Base-by-base conservation (phyloP, 2,329 filamentous ascomycete species). In the Colletotrichum kahawae region DNA sequence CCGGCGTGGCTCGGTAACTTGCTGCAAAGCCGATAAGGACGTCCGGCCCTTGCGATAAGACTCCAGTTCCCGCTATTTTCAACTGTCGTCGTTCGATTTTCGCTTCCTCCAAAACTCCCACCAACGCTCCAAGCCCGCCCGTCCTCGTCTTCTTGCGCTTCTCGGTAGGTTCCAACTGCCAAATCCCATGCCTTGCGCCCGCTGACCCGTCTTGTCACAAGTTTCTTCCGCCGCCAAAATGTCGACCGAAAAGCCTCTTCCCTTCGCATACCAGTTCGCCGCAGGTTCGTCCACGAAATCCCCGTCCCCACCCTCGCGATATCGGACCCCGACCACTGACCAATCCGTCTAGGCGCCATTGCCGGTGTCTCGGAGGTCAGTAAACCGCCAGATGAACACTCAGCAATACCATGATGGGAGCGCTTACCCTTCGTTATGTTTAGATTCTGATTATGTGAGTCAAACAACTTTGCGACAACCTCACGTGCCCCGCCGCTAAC, bases 341-440 rank as follows among this genome's bases (percentile, higher is more conserved):
- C 77, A 43, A 57, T 77, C 71, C 59, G 57, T 79, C 48, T 80
- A 95, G 93, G 94, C 88, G 97, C 97, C 84, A 94, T 99, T 83
- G 97, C 97, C 83, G 97, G 97, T 90, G 96, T 99, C 79, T 98
- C 96, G 81, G 97, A 99, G 92, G 95, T 96, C 89, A 86, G 93
- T 88, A 67, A 77, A 71, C 66, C 34, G n/a, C n/a, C 24, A 62
- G 16, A 59, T 43, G 13, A 34, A 33, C 34, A n/a, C 18, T 18
- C 24, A 24, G 62, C 51, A 21, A 33, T 51, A n/a, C 12, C 57
- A 65, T 77, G 78, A 78, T 76, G 77, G 77, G 62, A 76, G 10
- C 78, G 77, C 79, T 82, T 72, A 81, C 78, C 64, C 68, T 31
- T 33, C 31, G 12, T 16, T 34, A 8, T 48, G n/a, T 36, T 34